phyloP scores from a whole-genome alignment of 2,329 filamentous ascomycete genomes.

The Cytospora leucostoma region DNA sequence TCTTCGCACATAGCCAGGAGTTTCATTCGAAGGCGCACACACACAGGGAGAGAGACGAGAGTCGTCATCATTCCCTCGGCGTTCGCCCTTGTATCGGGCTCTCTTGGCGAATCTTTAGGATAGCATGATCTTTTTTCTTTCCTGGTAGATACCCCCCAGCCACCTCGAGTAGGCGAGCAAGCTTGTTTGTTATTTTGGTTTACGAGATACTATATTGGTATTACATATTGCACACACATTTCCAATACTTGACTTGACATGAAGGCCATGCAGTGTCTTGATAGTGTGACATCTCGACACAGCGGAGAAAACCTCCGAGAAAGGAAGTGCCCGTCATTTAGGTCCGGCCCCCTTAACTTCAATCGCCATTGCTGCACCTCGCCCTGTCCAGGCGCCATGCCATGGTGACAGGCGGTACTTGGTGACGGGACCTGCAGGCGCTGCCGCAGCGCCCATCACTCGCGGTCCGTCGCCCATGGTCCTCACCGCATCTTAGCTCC shows the following conservation, averaged over 20 bases:
- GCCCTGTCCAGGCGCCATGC: no score
- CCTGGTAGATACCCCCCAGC: conserved; percentile 20
- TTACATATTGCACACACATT: background rate
- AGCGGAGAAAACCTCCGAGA: no score
- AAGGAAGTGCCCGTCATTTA: no score
- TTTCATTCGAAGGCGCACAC: conserved; percentile 18
- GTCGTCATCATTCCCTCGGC: conserved; percentile 7
- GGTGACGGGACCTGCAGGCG: no score
- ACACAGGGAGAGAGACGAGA: conserved; percentile 2
- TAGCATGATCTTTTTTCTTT: conserved; percentile 10
- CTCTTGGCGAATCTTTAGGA: conserved; percentile 17
- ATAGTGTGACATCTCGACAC: no score
- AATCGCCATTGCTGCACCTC: no score
- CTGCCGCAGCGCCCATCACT: no score
- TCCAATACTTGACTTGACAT: background rate
- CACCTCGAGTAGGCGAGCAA: conserved; percentile 17
- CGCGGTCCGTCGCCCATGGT: no score
- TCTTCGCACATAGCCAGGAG: conserved; percentile 13
- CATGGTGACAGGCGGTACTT: no score
- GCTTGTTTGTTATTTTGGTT: background rate
- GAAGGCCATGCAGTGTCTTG: no score
- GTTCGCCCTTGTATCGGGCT: conserved; percentile 14
- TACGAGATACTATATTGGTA: background rate
- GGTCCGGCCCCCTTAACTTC: no score
- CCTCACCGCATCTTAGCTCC: no score